Evolutionary conservation across 2,329 filamentous ascomycete species (phyloP), one percentile per base, ranked within the genome.

Genomic region (Calonectria henricotiae): DNA sequence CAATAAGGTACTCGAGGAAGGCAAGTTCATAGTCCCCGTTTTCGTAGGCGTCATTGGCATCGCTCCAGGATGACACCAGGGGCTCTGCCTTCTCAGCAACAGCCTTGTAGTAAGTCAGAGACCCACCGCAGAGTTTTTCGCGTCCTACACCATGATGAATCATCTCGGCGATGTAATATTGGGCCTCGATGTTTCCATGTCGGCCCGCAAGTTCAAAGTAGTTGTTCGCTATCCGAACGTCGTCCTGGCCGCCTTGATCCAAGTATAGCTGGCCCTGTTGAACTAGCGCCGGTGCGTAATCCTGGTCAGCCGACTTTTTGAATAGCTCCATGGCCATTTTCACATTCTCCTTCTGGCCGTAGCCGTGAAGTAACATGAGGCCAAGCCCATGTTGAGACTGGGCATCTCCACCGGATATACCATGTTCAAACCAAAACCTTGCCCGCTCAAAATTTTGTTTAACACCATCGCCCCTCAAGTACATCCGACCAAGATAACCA

Each of bases 131-230:
- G 13, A 92, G 92, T 75, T 91, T 91, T 74, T 97, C 94, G 41
- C 93, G 88, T 5, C 94, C 94, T 35, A 97, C 89, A 0, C 94
- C 95, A 72, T 94, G 89, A 75, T 95, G 90, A 27, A 91, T 92
- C 85, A 98, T 90, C 82, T 98, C 95, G 2, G 94, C 95, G 4
- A 98, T 89, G 80, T 97, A 97, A 83, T 98, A 98, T 79, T 94
- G 94, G 0, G 95, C 93, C 82, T 98, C 95, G 71, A 98, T 93
- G 78, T 95, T 93, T 15, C 92, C 92, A 79, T 94, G 94, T 27
- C 94, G 87, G 46, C 92, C 92, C 5, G 95, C 95, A 58, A 96
- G 87, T 78, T 98, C 95, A 76, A 98, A 98, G 80, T 97, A 97
- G 74, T 92, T 91, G 70, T 91, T 93, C 2, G 95, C 95, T 0